Percentiles rank a stretch among this genome's conserved stretches.
Evolutionary conservation across 345 rosid species (phyloP).

Genomic region (Eucalyptus grandis): DNA sequence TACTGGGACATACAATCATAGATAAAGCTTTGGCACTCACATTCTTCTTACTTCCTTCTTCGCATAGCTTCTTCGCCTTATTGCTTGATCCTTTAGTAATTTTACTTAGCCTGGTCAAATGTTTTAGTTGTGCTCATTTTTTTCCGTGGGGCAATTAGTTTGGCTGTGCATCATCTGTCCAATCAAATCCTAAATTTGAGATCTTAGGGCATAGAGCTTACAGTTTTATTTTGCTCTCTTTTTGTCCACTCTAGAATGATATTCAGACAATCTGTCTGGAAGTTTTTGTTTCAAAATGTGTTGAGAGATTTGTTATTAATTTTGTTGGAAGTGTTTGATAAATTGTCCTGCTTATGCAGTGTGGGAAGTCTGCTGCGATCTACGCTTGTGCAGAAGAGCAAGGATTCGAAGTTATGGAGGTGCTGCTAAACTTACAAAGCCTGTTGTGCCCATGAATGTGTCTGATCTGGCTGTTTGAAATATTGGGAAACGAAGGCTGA

Average conservation of each 20-base stretch:
- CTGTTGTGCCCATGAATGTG: neutral
- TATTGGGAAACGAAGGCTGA: neutral
- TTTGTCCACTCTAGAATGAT: neutral
- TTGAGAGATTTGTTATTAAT: neutral
- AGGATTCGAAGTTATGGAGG: constrained; percentile 88
- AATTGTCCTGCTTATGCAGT: constrained; percentile 29
- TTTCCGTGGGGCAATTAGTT: neutral
- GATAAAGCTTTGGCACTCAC: neutral
- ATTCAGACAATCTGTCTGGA: neutral
- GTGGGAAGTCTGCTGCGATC: constrained; percentile 94
- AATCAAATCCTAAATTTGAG: neutral
- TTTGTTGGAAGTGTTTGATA: neutral
- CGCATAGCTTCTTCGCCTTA: neutral
- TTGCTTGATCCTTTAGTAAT: neutral
- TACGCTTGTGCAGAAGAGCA: constrained; percentile 92
- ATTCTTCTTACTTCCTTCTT: neutral
- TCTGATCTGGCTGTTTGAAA: neutral
- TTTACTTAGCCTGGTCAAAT: neutral
- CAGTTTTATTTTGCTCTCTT: neutral
- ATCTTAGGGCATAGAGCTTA: neutral
- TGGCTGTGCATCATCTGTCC: neutral
- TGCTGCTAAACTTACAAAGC: constrained; percentile 7
- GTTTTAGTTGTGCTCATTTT: neutral
- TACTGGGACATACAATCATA: neutral
- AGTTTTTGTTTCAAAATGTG: neutral